Evolutionary conservation across 2,329 filamentous ascomycete genomes (phyloP).

Genomic region (Sporothrix pseudoabietina): DNA sequence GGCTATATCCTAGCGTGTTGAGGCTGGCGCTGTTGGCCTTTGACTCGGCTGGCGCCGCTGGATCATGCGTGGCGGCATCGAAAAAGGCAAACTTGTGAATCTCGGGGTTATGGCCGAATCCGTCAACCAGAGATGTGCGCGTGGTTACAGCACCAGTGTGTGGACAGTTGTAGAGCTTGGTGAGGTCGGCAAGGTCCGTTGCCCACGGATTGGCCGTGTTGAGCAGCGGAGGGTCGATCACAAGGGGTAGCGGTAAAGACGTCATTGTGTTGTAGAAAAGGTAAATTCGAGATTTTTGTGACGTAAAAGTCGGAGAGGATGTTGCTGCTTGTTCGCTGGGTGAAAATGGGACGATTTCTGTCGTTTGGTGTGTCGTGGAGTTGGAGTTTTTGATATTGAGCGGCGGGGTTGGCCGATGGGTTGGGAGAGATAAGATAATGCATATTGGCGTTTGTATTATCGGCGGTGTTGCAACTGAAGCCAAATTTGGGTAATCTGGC

Average conservation of each 20-base stretch:
- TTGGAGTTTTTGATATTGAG: background rate
- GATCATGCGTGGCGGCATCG: constrained; percentile 42
- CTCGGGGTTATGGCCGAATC: constrained; percentile 63
- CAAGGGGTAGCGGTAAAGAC: constrained; percentile 49
- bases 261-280: background rate
- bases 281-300: background rate
- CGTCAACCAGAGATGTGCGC: constrained; percentile 65
- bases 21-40: constrained; percentile 50
- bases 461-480: background rate
- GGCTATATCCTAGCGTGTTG: constrained; percentile 76
- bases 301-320: background rate
- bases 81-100: constrained; percentile 70
- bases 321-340: background rate
- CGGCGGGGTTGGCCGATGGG: constrained; percentile 33
- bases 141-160: constrained; percentile 74
- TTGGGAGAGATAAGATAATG: constrained; percentile 38
- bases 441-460: constrained; percentile 3
- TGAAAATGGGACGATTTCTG: background rate
- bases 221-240: constrained; percentile 65
- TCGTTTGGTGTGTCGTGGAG: background rate
- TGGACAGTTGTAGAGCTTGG: constrained; percentile 60
- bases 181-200: constrained; percentile 64
- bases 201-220: constrained; percentile 80
- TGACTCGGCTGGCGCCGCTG: constrained; percentile 27
- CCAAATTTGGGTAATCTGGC: background rate